Evolutionary conservation across 2,329 filamentous ascomycete species (phyloP), one percentile per base, ranked within the genome.

Genomic region (Fonsecaea erecta): DNA sequence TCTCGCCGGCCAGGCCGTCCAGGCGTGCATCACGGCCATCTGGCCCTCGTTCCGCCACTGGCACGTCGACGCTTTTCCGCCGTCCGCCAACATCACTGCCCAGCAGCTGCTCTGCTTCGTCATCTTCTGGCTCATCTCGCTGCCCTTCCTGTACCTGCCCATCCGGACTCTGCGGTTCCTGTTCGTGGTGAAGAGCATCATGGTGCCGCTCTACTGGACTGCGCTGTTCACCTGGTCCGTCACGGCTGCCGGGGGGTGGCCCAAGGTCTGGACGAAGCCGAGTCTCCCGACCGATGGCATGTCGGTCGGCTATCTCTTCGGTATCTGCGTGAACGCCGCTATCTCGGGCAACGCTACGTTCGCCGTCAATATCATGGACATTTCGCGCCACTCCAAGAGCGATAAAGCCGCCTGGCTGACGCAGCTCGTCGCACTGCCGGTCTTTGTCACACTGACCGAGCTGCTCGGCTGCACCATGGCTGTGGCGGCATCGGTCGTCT

Each of bases 401-500:
- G 5, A 66, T 73, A 55, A 73, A 71, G 9, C 79, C 75, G 32
- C 77, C 3, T 61, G 79, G 66, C 76, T 72, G 64, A 69, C 78
- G 24, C 78, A 81, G 67, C 75, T 80, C 18, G 78, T 77, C 1
- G 77, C 79, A 51, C 77, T 84, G 67, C 82, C 82, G 40, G 73
- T 82, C 16, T 77, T 84, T 26, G 81, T 82, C 64, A 82, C 79
- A 1, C 74, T 80, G 65, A 83, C 78, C 73, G 83, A 79, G 48
- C 68, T 83, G 1, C 75, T 85, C 63, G 86, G 86, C 32, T 86
- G 87, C 70, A 78, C 86, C 24, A 83, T 84, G 26, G 84, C 86
- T 0, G 84, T 83, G 0, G 85, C 85, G 3, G 58, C 60, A 3
- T 67, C 57, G n/a, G 68, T 67, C 3, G 40, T 70, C 7, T 71